Percentiles rank a stretch among this genome's conserved stretches.
Evolutionary conservation across 2,329 filamentous ascomycete species (phyloP).

Genomic region (Colletotrichum incanum): DNA sequence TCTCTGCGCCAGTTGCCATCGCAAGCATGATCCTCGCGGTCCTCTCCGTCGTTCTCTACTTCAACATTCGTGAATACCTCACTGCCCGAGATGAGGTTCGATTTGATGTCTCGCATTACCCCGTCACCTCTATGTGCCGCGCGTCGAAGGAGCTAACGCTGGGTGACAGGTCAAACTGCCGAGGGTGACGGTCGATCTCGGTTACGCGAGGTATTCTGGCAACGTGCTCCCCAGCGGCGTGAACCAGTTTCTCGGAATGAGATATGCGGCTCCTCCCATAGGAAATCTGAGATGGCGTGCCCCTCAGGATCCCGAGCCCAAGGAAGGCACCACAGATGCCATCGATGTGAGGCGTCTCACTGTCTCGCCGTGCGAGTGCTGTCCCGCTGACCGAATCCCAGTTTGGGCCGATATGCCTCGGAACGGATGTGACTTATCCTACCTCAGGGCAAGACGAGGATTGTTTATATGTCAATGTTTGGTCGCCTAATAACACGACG

Average conservation of each 20-base stretch:
- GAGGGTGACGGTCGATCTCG: constrained; percentile 54
- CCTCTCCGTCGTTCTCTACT: constrained; percentile 37
- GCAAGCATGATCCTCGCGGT: constrained; percentile 40
- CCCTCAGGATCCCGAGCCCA: constrained; percentile 59
- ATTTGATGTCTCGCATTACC: constrained; percentile 4
- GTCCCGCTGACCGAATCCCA: constrained; percentile 45
- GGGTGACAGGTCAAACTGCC: constrained; percentile 31
- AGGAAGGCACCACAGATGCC: constrained; percentile 54
- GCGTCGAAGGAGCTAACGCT: constrained; percentile 13
- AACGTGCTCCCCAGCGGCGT: constrained; percentile 56
- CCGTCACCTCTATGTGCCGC: not conserved
- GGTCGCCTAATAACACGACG: constrained; percentile 71
- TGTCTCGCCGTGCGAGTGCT: not conserved
- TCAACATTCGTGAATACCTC: constrained; percentile 35
- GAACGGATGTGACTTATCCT: constrained; percentile 53
- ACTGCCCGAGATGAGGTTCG: constrained; percentile 32
- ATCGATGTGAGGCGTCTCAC: constrained; percentile 49
- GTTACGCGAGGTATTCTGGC: constrained; percentile 63
- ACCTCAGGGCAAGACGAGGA: constrained; percentile 65
- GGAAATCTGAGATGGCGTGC: constrained; percentile 67
- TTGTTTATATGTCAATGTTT: constrained; percentile 79
- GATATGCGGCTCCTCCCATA: constrained; percentile 67
- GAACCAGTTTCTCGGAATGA: constrained; percentile 63
- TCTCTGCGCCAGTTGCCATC: constrained; percentile 30
- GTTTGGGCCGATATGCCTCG: constrained; percentile 64